These are phyloP conservation scores for Nakazawaea molendinolei DNA, from an alignment of 805 yeast genomes.

Conservation along the genomic window DNA sequence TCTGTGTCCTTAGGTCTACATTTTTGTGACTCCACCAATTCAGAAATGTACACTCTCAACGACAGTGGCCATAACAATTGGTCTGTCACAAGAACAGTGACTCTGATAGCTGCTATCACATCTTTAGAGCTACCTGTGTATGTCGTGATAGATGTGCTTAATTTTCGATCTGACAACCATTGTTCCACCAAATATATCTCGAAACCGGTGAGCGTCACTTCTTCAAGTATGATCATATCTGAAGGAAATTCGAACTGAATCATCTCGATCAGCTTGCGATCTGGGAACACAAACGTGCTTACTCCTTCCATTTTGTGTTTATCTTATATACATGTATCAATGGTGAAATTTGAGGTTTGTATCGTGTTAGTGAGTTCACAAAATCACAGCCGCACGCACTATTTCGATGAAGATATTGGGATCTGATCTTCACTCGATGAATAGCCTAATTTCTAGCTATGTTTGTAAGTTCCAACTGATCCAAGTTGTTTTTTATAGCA, in stretches of 20 bases:
- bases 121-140: conserved; percentile 82
- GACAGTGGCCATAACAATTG: conserved; percentile 40
- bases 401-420: too few species aligned
- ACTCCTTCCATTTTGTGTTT: neutral
- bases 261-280: conserved; percentile 44
- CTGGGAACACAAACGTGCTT: conserved; percentile 41
- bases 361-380: too few species aligned
- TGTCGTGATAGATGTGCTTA: conserved; percentile 65
- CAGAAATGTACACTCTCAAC: conserved; percentile 57
- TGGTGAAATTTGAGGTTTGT: too few species aligned
- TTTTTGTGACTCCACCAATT: conserved; percentile 50
- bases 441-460: too few species aligned
- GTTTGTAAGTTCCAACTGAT: too few species aligned
- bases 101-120: conserved; percentile 47
- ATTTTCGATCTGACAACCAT: conserved; percentile 75
- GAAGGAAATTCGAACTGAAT: conserved; percentile 34
- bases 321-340: neutral
- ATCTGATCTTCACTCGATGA: too few species aligned
- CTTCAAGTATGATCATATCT: conserved; percentile 36
- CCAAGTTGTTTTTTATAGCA: too few species aligned
- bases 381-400: too few species aligned
- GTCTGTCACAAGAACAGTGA: conserved; percentile 45
- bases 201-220: conserved; percentile 57
- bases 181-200: conserved; percentile 92
- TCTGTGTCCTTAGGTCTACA: conserved; percentile 63